Percentiles rank a stretch among this genome's conserved stretches.
Conservation (phyloP, 2,329 filamentous ascomycete species). For the Dendrostoma leiphaemia region DNA sequence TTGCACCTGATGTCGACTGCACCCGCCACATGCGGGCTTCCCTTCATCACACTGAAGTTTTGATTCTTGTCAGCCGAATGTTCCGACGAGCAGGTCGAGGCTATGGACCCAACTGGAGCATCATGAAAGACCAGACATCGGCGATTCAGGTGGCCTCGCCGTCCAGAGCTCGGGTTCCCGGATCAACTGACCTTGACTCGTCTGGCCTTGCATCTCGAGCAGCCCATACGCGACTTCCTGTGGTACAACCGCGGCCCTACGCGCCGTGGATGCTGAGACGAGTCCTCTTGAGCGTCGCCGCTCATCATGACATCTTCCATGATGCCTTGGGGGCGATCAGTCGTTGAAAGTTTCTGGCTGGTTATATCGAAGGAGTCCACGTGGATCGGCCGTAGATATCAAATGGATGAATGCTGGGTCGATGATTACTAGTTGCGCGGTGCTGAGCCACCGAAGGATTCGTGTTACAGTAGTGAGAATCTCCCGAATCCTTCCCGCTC, state of each 20-base stretch:
- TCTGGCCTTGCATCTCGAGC: conserved; percentile 28
- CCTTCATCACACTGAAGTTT: conserved; percentile 24
- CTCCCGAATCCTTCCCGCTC: no score
- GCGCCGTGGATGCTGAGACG: conserved; percentile 2
- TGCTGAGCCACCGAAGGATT: no score
- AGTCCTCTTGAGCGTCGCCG: neutral
- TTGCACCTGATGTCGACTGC: conserved; percentile 24
- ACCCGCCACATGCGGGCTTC: conserved; percentile 24
- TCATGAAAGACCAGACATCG: no score
- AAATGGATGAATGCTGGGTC: no score
- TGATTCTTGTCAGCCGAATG: neutral
- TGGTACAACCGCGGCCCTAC: conserved; percentile 28
- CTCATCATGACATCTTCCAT: conserved; percentile 5
- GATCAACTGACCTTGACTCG: conserved; percentile 28
- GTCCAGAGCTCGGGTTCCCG: no score
- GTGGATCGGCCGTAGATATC: no score
- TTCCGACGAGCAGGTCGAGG: no score
- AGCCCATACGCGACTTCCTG: conserved; percentile 30
- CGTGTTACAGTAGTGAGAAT: no score
- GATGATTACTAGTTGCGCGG: no score
- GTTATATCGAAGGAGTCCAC: no score
- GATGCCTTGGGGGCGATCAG: no score
- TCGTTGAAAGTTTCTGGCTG: neutral
- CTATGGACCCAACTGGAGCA: neutral
- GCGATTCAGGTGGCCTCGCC: no score